Conservation (phyloP, 2,329 filamentous ascomycete species). For the Alternaria brassicae region DNA sequence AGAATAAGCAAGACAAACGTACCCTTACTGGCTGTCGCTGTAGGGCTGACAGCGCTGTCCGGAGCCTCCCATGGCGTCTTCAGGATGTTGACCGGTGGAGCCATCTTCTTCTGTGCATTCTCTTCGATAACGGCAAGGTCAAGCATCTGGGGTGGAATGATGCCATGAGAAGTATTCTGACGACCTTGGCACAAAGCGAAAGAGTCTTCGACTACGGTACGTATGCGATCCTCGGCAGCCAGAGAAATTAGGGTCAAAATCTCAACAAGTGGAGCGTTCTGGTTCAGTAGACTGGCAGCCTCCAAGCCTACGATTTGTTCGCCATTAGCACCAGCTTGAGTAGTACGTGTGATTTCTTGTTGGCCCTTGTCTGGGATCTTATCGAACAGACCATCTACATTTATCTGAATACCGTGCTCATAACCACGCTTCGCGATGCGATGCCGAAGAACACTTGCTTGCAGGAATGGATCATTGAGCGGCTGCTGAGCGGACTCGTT, state of each 20-base stretch:
- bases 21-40: constrained; percentile 54
- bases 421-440: constrained; percentile 65
- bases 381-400: constrained; percentile 63
- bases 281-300: constrained; percentile 69
- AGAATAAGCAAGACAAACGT: constrained; percentile 9
- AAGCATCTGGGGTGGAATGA: constrained; percentile 77
- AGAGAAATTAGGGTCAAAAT: constrained; percentile 84
- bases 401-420: constrained; percentile 65
- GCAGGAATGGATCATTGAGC: constrained; percentile 75
- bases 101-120: constrained; percentile 48
- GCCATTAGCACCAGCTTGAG: constrained; percentile 64
- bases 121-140: constrained; percentile 69
- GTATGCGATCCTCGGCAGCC: constrained; percentile 79
- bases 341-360: constrained; percentile 47
- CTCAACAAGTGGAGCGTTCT: constrained; percentile 76
- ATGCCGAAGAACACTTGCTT: constrained; percentile 65
- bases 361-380: constrained; percentile 45
- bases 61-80: constrained; percentile 53
- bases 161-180: constrained; percentile 79
- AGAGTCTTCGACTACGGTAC: constrained; percentile 79
- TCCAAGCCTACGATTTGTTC: constrained; percentile 64
- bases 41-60: constrained; percentile 62
- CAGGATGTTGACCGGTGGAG: constrained; percentile 47
- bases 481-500: constrained; percentile 71
- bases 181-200: constrained; percentile 73